Evolutionary conservation across 148 eudicot species (phyloP), one percentile per base, ranked within the genome.

Genomic region (Cornus suecica): DNA sequence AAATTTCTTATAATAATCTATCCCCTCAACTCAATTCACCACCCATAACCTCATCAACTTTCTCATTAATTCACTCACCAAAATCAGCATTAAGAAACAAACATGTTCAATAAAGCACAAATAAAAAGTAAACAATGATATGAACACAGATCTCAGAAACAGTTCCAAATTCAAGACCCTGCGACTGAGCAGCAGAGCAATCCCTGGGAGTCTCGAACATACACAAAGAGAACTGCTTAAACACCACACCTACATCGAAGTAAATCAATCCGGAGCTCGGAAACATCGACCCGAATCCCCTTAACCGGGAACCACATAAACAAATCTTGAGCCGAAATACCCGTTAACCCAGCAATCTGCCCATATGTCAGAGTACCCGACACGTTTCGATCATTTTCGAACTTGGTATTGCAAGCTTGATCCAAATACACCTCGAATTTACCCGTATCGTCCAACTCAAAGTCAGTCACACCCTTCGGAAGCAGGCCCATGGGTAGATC

Each of bases 271-370:
- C n/a, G n/a, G n/a, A n/a, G n/a, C n/a, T n/a, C n/a, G n/a, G n/a
- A n/a, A n/a, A n/a, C n/a, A n/a, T n/a, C n/a, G n/a, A n/a, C n/a
- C n/a, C n/a, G n/a, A n/a, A n/a, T n/a, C n/a, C n/a, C n/a, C n/a
- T n/a, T n/a, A n/a, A n/a, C n/a, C n/a, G n/a, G n/a, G n/a, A n/a
- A n/a, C n/a, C 97, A 94, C 18, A 92, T 72, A 60, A 94, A 94
- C 68, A 94, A 83, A 75, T 94, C 98, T 76, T 92, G 89, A 0
- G 98, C 97, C 10, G 91, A 79, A 65, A 94, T 84, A 3, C 98
- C 98, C 0, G 97, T 69, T 42, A 94, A 80, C 22, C 78, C 85
- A n/a, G 80, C 84, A 74, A 94, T 89, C 83, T 85, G 77, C 0
- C 97, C 98, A 27, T 30, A 81, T 28, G 82, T 78, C 0, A 94